Base-by-base conservation (phyloP, 345 rosid genomes). In the Citrus medica region DNA sequence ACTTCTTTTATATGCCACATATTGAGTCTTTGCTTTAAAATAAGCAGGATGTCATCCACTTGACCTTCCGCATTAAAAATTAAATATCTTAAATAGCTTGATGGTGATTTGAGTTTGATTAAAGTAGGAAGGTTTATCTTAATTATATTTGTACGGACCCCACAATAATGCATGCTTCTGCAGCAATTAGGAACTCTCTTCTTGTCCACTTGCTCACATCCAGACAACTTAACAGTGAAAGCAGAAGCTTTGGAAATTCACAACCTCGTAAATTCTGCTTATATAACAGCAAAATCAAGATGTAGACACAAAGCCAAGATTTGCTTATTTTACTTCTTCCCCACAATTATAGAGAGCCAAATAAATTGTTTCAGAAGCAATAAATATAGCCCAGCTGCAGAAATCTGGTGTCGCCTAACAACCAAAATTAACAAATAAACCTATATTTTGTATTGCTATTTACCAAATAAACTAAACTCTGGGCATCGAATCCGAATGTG, bases 61-160 rank as follows among this genome's bases (percentile, higher is more conserved):
- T 80, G 74, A 74, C 55, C 67, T 77, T 80, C 79, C 80, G n/a
- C 74, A 77, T 63, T 75, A 81, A 62, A 64, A 7, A 69, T 51
- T 56, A 71, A 82, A 58, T 74, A 66, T 79, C 67, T 46, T 78
- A 76, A 42, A 80, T 83, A 68, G 73, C 70, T 74, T 83, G 87
- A 86, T 61, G 25, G 75, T 60, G 89, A 89, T 83, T 85, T 76
- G 80, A 75, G 77, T 85, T 76, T 82, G 73, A 80, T 84, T 78
- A 79, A 83, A 76, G 76, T 82, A 74, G 40, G 71, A 69, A 67
- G 28, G 71, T 65, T 66, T 81, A 61, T 78, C 79, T 71, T 81
- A 79, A 80, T 76, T 56, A 73, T 76, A 51, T 75, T 64, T 22
- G 30, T 21, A 46, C 56, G 83, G 85, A 65, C 65, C 80, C 78